These are phyloP conservation scores for Neoconidiobolus thromboides DNA, from an alignment of 371 early-diverging fungal genomes.

Conservation along the genomic window DNA sequence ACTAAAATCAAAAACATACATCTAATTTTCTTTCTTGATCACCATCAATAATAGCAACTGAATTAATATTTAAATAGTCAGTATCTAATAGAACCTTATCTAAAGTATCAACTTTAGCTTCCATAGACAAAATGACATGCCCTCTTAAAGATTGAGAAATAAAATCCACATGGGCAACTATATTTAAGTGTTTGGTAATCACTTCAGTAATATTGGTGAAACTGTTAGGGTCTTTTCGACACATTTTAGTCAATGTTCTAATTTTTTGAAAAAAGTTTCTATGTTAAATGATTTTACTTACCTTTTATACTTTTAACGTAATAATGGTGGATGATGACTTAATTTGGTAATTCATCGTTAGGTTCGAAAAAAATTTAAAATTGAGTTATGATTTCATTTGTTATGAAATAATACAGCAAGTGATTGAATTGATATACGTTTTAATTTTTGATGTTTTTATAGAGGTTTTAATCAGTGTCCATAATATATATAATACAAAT, in stretches of 20 bases:
- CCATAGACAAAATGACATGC: slow-evolving; percentile 32
- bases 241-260: not conserved
- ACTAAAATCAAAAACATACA: slow-evolving; percentile 14
- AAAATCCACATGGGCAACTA: slow-evolving; percentile 62
- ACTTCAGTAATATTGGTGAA: slow-evolving; percentile 61
- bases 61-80: slow-evolving; percentile 31
- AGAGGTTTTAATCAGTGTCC: too few species aligned
- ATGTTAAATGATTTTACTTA: too few species aligned
- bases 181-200: slow-evolving; percentile 46
- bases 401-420: too few species aligned
- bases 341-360: too few species aligned
- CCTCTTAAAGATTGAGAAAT: slow-evolving; percentile 42
- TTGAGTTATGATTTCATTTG: too few species aligned
- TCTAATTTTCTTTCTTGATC: slow-evolving; percentile 13
- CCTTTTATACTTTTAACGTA: too few species aligned
- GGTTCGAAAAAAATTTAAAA: too few species aligned
- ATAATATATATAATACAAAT: too few species aligned
- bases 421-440: too few species aligned
- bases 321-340: too few species aligned
- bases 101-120: slow-evolving; percentile 24
- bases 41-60: slow-evolving; percentile 21
- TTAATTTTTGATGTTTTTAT: too few species aligned
- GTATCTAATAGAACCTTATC: slow-evolving; percentile 60
- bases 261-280: too few species aligned
- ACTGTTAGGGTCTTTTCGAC: slow-evolving; percentile 52